Base-by-base conservation (phyloP, 1,139 yeast species). In the Magnusiomyces tetraspermus region DNA sequence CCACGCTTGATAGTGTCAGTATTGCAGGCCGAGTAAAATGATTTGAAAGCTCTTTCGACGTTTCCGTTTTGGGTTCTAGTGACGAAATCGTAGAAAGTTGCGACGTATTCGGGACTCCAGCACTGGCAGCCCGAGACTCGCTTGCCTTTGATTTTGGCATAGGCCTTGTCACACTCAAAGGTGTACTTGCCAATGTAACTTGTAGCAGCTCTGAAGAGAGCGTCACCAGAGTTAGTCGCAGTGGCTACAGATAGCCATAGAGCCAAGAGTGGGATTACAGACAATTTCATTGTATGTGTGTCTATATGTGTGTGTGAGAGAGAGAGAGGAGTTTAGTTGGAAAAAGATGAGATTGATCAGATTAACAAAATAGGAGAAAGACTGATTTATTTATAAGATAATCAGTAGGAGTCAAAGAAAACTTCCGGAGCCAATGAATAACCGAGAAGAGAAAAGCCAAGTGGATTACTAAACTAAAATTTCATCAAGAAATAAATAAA, bases 1-100 rank as follows among this genome's bases (percentile, higher is more conserved):
- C n/a, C n/a, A n/a, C n/a, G n/a, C n/a, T n/a, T n/a, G n/a, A n/a
- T n/a, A 28, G 11, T 28, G 6, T 6, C 33, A 28, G 33, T n/a
- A n/a, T 10, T 13, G 15, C 48, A 45, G 17, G 48, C 38, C 11
- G n/a, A 2, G 6, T 31, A 24, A 13, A 45, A 15, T 13, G 28
- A 11, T 2, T 30, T 22, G n/a, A 45, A 17, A n/a, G 40, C 23
- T 5, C 46, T 17, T 22, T 45, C 24, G 11, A 31, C 23, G 36
- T 50, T 45, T 8, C 53, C 53, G 23, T 48, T 48, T 22, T 24
- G 21, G n/a, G n/a, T n/a, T 6, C 45, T 15, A 1, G 23, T n/a
- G 24, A 44, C 36, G 15, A 53, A 53, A 44, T 51, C 51, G 38
- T 38, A 40, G 30, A 23, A 48, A 6, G 53, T 36, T 17, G 55